Conservation (phyloP, 345 rosid genomes). For the Acer campestre region DNA sequence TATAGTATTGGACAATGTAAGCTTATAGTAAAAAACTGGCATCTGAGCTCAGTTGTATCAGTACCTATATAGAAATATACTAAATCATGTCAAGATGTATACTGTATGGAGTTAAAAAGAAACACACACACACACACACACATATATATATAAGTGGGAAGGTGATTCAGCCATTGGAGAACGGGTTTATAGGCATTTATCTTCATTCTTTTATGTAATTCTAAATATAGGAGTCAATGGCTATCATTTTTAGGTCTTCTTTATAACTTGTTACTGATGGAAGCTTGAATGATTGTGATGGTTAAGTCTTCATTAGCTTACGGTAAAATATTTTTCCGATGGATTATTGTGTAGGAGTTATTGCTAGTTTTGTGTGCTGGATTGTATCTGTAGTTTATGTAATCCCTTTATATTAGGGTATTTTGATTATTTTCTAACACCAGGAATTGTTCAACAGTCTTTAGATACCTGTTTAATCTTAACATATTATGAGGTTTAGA, state of each 20-base stretch:
- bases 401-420: neutral
- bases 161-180: too few relatives aligned
- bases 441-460: neutral
- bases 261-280: neutral
- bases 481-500: neutral
- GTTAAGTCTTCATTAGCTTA: neutral
- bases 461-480: neutral
- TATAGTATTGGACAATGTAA: neutral
- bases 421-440: neutral
- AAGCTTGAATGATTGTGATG: slow-evolving; percentile 1
- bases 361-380: neutral
- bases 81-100: too few relatives aligned
- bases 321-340: neutral
- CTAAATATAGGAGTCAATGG: neutral
- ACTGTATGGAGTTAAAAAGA: too few relatives aligned
- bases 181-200: too few relatives aligned
- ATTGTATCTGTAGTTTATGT: neutral
- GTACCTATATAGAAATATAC: too few relatives aligned
- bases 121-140: too few relatives aligned
- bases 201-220: too few relatives aligned
- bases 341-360: neutral
- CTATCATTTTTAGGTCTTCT: neutral
- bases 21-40: neutral
- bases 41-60: neutral
- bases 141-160: too few relatives aligned